These are phyloP conservation scores for Rhizophora mangle DNA, from an alignment of 345 rosid species.

Conservation along the genomic window DNA sequence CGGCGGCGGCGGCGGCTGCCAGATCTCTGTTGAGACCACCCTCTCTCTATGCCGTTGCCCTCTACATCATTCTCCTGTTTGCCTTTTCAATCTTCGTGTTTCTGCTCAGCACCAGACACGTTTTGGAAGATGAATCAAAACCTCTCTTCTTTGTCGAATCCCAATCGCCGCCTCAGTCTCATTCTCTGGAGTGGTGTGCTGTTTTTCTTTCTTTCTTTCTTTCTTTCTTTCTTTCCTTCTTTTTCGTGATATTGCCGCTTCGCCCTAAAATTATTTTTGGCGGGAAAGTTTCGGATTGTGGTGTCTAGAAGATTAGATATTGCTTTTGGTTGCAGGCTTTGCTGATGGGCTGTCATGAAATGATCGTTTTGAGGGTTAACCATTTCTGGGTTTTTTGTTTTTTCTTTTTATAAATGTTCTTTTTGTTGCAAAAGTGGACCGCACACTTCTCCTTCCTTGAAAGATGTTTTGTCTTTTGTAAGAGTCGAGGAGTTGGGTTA, in stretches of 20 bases:
- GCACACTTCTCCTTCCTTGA: too few species aligned
- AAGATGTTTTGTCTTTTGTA: too few species aligned
- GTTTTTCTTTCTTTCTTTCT: background rate
- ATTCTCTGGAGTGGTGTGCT: constrained; percentile 16
- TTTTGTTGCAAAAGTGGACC: too few species aligned
- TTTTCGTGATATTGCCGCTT: background rate
- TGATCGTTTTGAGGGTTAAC: background rate
- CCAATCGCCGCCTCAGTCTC: constrained; percentile 15
- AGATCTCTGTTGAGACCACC: constrained; percentile 22
- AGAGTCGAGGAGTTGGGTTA: too few species aligned
- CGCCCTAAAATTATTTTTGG: background rate
- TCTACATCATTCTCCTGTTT: constrained; percentile 33
- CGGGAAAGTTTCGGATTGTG: background rate
- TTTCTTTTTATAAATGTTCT: background rate
- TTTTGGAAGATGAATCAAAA: constrained; percentile 35
- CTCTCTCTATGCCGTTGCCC: constrained; percentile 20
- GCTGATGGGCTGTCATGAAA: background rate
- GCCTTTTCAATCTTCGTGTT: constrained; percentile 33
- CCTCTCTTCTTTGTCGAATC: constrained; percentile 13
- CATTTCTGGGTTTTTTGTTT: background rate
- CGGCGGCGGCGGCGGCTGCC: constrained; percentile 3
- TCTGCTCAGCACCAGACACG: constrained; percentile 21
- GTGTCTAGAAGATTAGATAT: background rate
- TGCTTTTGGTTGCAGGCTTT: background rate
- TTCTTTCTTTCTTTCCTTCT: background rate